These are phyloP conservation scores for Zygosaccharomyces bailii DNA, from an alignment of 805 yeast species.

Conservation along the genomic window DNA sequence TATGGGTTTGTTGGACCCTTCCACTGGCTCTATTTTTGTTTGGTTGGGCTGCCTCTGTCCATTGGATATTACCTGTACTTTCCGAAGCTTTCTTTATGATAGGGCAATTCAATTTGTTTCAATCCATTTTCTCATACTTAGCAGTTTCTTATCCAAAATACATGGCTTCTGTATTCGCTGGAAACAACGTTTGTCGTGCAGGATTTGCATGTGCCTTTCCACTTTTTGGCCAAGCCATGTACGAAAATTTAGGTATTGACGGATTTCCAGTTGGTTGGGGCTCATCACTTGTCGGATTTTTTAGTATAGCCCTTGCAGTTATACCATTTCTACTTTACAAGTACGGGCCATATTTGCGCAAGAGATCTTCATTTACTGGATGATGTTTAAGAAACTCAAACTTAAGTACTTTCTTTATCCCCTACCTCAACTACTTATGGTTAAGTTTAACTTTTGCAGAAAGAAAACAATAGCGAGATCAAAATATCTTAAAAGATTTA, in stretches of 20 bases:
- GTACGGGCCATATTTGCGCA: slow-evolving; percentile 44
- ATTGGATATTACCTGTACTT: slow-evolving; percentile 50
- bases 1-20: slow-evolving; percentile 38
- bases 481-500: too few species aligned
- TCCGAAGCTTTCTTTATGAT: slow-evolving; percentile 41
- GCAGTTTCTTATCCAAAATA: slow-evolving; percentile 47
- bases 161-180: slow-evolving; percentile 58
- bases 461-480: too few species aligned
- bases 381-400: too few species aligned
- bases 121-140: slow-evolving; percentile 48
- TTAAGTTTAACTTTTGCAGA: too few species aligned
- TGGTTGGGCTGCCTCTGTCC: slow-evolving; percentile 49
- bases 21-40: slow-evolving; percentile 40
- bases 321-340: slow-evolving; percentile 47
- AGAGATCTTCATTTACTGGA: slow-evolving; percentile 41
- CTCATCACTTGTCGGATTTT: slow-evolving; percentile 45
- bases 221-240: slow-evolving; percentile 60
- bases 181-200: slow-evolving; percentile 50
- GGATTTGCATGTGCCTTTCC: slow-evolving; percentile 58
- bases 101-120: slow-evolving; percentile 47
- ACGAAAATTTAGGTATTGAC: slow-evolving; percentile 44
- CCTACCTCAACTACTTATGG: too few species aligned
- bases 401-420: too few species aligned
- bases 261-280: slow-evolving; percentile 62
- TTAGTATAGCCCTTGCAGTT: slow-evolving; percentile 41